A percentile compares a stretch with the other conserved stretches of the same genome.
phyloP scores from a whole-genome alignment of 176 grass and related monocot species.

The Hyparrhenia diplandra region DNA sequence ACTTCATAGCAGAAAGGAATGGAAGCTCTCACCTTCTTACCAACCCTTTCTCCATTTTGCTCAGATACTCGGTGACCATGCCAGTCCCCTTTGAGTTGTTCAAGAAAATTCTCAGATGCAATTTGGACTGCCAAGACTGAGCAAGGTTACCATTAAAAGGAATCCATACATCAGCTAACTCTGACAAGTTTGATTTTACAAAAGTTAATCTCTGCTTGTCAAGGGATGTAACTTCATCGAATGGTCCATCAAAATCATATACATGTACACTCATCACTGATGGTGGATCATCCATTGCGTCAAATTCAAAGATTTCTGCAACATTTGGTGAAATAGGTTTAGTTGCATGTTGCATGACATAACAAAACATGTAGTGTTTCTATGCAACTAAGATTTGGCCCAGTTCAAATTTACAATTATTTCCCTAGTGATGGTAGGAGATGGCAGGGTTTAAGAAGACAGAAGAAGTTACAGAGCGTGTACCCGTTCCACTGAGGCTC shows the following conservation, averaged over 20 bases:
- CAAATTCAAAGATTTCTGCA: slow-evolving; percentile 97
- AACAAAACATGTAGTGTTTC: neutral
- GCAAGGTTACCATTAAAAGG: slow-evolving; percentile 86
- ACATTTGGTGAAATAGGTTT: slow-evolving; percentile 17
- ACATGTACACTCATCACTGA: slow-evolving; percentile 82
- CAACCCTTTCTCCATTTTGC: slow-evolving; percentile 96
- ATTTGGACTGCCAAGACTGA: slow-evolving; percentile 77
- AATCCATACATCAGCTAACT: slow-evolving; percentile 84
- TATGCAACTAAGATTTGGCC: neutral
- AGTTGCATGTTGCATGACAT: neutral
- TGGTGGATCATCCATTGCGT: slow-evolving; percentile 89
- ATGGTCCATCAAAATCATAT: slow-evolving; percentile 95
- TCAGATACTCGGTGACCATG: slow-evolving; percentile 69
- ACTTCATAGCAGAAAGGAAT: neutral
- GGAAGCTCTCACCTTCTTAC: slow-evolving; percentile 69
- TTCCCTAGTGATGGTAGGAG: neutral
- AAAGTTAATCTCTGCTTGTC: slow-evolving; percentile 94
- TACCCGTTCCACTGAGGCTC: slow-evolving; percentile 96
- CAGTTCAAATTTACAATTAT: slow-evolving; percentile 1
- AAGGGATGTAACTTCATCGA: slow-evolving; percentile 76
- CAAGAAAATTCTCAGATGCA: slow-evolving; percentile 86
- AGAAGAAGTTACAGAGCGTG: neutral
- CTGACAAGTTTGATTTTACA: slow-evolving; percentile 85
- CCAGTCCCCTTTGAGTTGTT: slow-evolving; percentile 75
- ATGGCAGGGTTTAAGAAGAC: neutral